These are phyloP conservation scores for Obba rivulosa DNA, from an alignment of 768 basidiomycete genomes.

Conservation along the genomic window DNA sequence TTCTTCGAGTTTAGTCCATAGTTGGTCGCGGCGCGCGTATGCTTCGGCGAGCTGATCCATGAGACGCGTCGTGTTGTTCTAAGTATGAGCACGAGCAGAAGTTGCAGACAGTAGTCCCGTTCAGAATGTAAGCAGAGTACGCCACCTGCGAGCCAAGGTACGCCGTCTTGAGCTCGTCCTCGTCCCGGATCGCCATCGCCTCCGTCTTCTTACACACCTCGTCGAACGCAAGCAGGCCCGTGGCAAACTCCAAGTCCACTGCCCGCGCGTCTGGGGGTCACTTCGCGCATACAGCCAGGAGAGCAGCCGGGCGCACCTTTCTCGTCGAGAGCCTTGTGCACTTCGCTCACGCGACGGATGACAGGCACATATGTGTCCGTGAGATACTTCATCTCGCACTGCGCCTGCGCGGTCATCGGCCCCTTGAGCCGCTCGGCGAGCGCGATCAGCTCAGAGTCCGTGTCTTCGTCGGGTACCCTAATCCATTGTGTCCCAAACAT, in stretches of 20 bases:
- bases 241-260: conserved; percentile 25
- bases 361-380: conserved; percentile 31
- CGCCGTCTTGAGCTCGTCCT: conserved; percentile 35
- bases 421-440: conserved; percentile 21
- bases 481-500: too few relatives aligned
- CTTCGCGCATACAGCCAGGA: conserved; percentile 1
- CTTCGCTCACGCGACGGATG: conserved; percentile 27
- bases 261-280: too few relatives aligned
- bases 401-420: conserved; percentile 22
- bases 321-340: conserved; percentile 30
- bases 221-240: conserved; percentile 49
- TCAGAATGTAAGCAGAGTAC: not conserved
- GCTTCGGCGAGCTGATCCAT: conserved; percentile 43
- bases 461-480: conserved; percentile 14
- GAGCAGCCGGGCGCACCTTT: conserved; percentile 18
- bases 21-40: conserved; percentile 39
- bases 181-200: conserved; percentile 34
- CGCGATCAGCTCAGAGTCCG: conserved; percentile 18
- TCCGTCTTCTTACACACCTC: conserved; percentile 52
- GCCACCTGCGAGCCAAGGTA: conserved; percentile 40
- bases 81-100: not conserved
- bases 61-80: conserved; percentile 41
- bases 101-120: not conserved
- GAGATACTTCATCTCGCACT: conserved; percentile 24
- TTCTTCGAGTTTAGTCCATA: conserved; percentile 46